Evolutionary conservation across 192 early-diverging fungal species (phyloP), one percentile per base, ranked within the genome.

Genomic region (Coemansia erecta): DNA sequence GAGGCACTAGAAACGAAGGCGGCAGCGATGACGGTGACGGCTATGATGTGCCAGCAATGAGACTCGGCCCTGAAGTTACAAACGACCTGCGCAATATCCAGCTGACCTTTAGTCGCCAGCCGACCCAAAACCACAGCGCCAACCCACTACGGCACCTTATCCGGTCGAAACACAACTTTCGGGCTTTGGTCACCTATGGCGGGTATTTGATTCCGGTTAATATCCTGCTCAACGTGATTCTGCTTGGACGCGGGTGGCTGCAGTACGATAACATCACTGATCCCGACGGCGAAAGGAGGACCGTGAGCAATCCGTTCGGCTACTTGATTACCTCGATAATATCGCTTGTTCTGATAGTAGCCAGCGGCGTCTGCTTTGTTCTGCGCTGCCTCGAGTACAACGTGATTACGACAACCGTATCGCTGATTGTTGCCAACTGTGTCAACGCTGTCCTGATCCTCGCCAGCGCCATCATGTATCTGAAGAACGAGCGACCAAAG

Each of bases 171-270:
- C 72, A 80, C 72, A 80, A 80, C 77, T 80, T 67, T 42, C 77
- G 77, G 18, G 72, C 67, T 10, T 31, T 80, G 56, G 77, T 80
- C 24, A 67, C 77, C 4, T 80, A 73, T 24, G 77, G 67, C 31
- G 77, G 77, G 9, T 80, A 80, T 52, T 44, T 80, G 31, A 62
- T 80, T 33, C 77, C 77, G 2, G 72, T 80, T 60, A 80, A 80
- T 54, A 63, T 80, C 17, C 37, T 80, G 44, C 72, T 80, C 39
- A 80, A 80, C 26, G 72, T 80, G 26, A 80, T 80, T 31, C 40
- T 73, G 41, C 67, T 80, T 8, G 77, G 67, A 2, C 70, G 72
- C 23, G 77, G 77, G 24, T 80, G 77, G 77, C 60, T 80, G n/a
- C 58, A 73, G 48, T 66, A 48, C 37, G 52, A 48, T 12, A 52